These are phyloP conservation scores for Ophidiomyces ophidiicola DNA, from an alignment of 2,329 filamentous ascomycete species.

Conservation along the genomic window DNA sequence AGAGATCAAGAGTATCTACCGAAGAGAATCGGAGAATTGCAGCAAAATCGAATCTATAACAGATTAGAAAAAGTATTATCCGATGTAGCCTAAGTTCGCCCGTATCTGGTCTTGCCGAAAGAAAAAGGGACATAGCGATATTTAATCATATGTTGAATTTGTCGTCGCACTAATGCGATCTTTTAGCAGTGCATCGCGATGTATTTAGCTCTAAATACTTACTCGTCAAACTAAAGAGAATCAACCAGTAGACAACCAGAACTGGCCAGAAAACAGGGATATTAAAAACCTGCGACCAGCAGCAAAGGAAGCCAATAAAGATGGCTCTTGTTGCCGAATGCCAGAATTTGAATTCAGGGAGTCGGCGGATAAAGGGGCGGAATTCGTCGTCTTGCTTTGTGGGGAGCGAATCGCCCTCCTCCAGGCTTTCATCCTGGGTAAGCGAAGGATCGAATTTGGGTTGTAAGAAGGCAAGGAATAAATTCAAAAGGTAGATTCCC, in stretches of 20 bases:
- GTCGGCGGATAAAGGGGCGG: constrained; percentile 84
- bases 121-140: constrained; percentile 96
- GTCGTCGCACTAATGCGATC: constrained; percentile 65
- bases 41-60: too few species aligned
- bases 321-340: constrained; percentile 85
- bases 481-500: constrained; percentile 95
- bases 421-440: constrained; percentile 89
- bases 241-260: constrained; percentile 96
- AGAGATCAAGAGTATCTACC: too few species aligned
- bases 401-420: constrained; percentile 76
- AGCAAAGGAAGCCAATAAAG: constrained; percentile 70
- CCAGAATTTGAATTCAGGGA: constrained; percentile 99
- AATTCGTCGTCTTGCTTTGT: constrained; percentile 98
- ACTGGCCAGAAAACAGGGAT: constrained; percentile 99
- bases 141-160: constrained; percentile 99
- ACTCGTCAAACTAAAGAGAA: constrained; percentile 92
- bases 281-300: constrained; percentile 89
- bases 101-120: constrained; percentile 75
- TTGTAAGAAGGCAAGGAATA: constrained; percentile 95
- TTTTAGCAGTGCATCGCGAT: neutral
- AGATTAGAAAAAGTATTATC: neutral
- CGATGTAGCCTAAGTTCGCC: constrained; percentile 19
- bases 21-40: too few species aligned
- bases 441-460: constrained; percentile 98
- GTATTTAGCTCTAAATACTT: constrained; percentile 29